Conservation (phyloP, 2,329 filamentous ascomycete genomes). For the Neoascochyta sp. region DNA sequence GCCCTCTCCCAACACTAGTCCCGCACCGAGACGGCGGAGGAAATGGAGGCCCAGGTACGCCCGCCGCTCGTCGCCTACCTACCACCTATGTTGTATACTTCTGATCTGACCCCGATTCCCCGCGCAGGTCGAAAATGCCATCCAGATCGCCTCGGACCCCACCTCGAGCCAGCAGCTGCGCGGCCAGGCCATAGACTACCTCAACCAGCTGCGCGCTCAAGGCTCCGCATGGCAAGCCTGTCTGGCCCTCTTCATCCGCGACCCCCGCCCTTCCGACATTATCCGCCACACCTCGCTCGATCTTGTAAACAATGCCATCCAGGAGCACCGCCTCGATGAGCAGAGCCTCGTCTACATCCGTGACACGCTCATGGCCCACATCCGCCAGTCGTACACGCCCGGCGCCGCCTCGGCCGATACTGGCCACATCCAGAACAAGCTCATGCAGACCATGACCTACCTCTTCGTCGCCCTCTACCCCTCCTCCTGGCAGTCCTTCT, state of each 20-base stretch:
- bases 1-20: conserved; percentile 13
- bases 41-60: conserved; percentile 40
- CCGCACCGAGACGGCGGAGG: conserved; percentile 28
- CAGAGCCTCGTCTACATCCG: conserved; percentile 72
- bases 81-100: conserved; percentile 1
- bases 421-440: conserved; percentile 84
- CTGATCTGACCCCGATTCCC: conserved; percentile 1
- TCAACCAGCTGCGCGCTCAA: conserved; percentile 73
- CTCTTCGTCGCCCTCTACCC: conserved; percentile 86
- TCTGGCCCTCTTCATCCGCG: conserved; percentile 76
- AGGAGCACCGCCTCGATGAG: conserved; percentile 70
- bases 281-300: conserved; percentile 87
- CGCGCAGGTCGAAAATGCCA: conserved; percentile 81
- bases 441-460: conserved; percentile 91
- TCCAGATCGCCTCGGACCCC: conserved; percentile 88
- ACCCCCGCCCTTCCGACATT: conserved; percentile 72
- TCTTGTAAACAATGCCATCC: conserved; percentile 86
- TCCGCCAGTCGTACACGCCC: conserved; percentile 68
- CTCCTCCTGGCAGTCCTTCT: conserved; percentile 80
- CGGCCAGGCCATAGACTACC: conserved; percentile 82
- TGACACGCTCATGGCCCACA: conserved; percentile 76
- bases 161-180: conserved; percentile 65
- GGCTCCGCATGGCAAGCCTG: conserved; percentile 88
- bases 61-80: conserved; percentile 1
- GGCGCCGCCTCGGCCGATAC: conserved; percentile 62